Evolutionary conservation across 2,329 filamentous ascomycete genomes (phyloP).

Genomic region (Tolypocladium album): DNA sequence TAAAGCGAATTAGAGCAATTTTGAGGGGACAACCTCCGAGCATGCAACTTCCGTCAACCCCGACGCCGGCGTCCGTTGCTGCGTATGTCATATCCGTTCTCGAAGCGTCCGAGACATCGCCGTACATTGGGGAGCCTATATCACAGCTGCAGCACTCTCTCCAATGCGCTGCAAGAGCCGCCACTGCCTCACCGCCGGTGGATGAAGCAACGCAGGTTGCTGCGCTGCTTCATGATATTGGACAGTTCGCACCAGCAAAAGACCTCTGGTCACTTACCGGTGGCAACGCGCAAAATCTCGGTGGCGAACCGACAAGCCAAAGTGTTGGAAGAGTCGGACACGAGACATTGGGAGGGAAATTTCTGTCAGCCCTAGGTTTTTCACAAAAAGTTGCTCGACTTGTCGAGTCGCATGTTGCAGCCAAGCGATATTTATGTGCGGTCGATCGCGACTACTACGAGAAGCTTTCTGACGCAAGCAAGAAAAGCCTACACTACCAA

Average conservation of each 20-base stretch:
- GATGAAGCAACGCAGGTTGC: slow-evolving; percentile 10
- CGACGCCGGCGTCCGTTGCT: slow-evolving; percentile 6
- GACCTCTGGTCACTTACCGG: slow-evolving; percentile 5
- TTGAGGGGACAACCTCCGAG: neutral
- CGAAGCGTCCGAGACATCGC: slow-evolving; percentile 4
- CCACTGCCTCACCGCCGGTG: slow-evolving; percentile 4
- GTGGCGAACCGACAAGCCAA: slow-evolving; percentile 1
- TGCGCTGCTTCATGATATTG: slow-evolving; percentile 10
- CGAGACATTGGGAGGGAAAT: slow-evolving; percentile 5
- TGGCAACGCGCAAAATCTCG: slow-evolving; percentile 4
- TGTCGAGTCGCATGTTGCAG: slow-evolving; percentile 9
- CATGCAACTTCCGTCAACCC: slow-evolving; percentile 2
- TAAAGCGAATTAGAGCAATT: neutral
- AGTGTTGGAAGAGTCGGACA: slow-evolving; percentile 8
- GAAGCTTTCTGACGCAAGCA: slow-evolving; percentile 9
- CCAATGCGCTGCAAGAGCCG: slow-evolving; percentile 6
- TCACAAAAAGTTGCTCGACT: slow-evolving; percentile 6
- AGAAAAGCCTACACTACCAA: slow-evolving; percentile 7
- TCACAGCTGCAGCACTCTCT: slow-evolving; percentile 10
- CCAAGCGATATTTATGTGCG: slow-evolving; percentile 10
- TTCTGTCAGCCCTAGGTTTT: slow-evolving; percentile 8
- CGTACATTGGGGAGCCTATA: slow-evolving; percentile 10
- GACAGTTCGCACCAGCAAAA: slow-evolving; percentile 6
- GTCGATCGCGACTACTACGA: slow-evolving; percentile 6
- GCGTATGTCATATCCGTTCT: slow-evolving; percentile 6